Conservation (phyloP, 2,329 filamentous ascomycete genomes). For the Penicillium decumbens region DNA sequence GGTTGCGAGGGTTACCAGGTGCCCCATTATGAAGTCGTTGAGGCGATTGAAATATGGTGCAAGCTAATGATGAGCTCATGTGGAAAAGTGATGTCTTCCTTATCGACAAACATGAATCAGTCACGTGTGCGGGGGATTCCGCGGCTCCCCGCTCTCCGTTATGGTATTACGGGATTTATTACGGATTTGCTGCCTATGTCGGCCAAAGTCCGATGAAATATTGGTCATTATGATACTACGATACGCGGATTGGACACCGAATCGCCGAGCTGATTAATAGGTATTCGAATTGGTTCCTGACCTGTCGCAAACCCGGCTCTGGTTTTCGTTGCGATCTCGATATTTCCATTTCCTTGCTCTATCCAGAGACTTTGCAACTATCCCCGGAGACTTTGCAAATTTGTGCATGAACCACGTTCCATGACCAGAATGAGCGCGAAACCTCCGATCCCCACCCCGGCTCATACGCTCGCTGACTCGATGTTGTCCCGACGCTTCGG, state of each 20-base stretch:
- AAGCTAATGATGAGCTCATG: background rate
- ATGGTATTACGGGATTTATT: constrained; percentile 1
- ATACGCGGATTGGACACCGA: background rate
- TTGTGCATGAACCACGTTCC: background rate
- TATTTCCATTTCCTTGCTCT: background rate
- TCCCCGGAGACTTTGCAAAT: background rate
- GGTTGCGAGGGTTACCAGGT: constrained; percentile 44
- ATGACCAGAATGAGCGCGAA: constrained; percentile 25
- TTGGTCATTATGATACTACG: constrained; percentile 3
- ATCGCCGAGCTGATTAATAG: constrained; percentile 20
- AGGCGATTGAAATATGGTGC: background rate
- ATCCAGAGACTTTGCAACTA: background rate
- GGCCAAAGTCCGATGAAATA: constrained; percentile 14
- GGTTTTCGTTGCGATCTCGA: background rate
- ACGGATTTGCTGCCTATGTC: background rate
- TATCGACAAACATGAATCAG: constrained; percentile 4
- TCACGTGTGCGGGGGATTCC: constrained; percentile 23
- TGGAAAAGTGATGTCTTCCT: background rate
- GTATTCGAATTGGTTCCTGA: background rate
- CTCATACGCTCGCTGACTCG: constrained; percentile 56
- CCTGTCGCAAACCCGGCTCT: background rate
- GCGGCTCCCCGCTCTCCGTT: constrained; percentile 12
- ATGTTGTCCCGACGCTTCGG: constrained; percentile 49
- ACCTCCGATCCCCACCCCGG: constrained; percentile 52
- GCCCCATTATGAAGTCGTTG: constrained; percentile 31